Conservation (phyloP, 2,329 filamentous ascomycete species). For the Aspergillus quadrilineatus region DNA sequence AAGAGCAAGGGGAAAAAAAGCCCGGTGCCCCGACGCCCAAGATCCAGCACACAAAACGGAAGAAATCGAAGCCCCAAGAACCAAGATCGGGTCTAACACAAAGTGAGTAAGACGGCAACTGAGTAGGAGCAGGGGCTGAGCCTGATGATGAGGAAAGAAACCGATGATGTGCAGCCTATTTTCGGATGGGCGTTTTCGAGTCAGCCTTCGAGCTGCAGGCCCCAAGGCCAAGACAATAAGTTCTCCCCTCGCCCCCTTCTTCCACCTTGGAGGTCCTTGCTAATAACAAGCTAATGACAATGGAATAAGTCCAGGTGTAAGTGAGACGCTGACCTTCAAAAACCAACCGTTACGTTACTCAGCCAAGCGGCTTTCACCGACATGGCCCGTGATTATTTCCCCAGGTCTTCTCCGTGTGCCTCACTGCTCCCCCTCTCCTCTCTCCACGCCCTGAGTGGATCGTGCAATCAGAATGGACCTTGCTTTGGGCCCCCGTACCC, state of each 20-base stretch:
- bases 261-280: neutral
- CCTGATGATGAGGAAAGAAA: conserved; percentile 2
- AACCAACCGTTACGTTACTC: conserved; percentile 10
- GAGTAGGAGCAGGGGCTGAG: neutral
- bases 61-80: conserved; percentile 1
- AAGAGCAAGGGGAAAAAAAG: neutral
- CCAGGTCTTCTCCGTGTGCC: conserved; percentile 2
- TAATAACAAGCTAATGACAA: no score
- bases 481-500: neutral
- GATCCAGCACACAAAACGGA: conserved; percentile 6
- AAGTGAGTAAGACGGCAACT: conserved; percentile 7
- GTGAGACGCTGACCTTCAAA: neutral
- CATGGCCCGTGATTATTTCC: conserved; percentile 8
- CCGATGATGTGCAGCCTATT: neutral
- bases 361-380: conserved; percentile 8
- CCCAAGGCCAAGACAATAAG: neutral
- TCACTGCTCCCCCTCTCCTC: neutral
- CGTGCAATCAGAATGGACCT: conserved; percentile 8
- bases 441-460: neutral
- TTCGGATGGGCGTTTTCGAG: neutral
- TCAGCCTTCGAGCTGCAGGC: neutral
- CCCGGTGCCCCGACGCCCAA: conserved; percentile 4
- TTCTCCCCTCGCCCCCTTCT: neutral
- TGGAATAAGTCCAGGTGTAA: neutral
- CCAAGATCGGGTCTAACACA: conserved; percentile 13